Evolutionary conservation across 78 protist genomes (phyloP).

Genomic region (Polysphondylium violaceum): DNA sequence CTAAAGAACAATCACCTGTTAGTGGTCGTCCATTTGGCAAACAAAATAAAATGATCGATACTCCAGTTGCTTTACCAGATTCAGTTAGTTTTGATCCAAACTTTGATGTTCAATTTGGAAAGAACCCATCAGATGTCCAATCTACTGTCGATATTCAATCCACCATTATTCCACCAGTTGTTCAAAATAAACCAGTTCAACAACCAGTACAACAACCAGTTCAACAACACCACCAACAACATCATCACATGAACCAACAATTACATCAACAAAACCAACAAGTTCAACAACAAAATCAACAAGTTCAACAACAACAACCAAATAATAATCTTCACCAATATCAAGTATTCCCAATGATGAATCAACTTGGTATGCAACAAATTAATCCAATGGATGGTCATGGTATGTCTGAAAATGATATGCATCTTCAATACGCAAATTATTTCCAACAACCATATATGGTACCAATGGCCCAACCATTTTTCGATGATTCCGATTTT

Average conservation of each 20-base stretch:
- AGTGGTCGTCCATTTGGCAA: constrained; percentile 3
- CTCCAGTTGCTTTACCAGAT: constrained; percentile 79
- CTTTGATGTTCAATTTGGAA: constrained; percentile 78
- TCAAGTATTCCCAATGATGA: constrained; percentile 59
- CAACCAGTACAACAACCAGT: constrained; percentile 28
- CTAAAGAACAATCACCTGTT: constrained; percentile 30
- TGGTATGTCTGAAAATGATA: constrained; percentile 57
- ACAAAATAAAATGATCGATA: constrained; percentile 26
- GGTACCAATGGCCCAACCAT: constrained; percentile 16
- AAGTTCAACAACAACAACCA: constrained; percentile 13
- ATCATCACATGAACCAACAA: no score
- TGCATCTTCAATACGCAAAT: constrained; percentile 39
- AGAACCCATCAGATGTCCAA: neutral
- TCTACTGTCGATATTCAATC: neutral
- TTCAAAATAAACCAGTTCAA: constrained; percentile 9
- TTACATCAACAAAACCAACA: constrained; percentile 11
- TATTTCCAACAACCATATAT: constrained; percentile 50
- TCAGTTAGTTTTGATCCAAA: constrained; percentile 71
- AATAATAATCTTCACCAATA: constrained; percentile 21
- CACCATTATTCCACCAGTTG: constrained; percentile 17
- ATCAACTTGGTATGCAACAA: constrained; percentile 19
- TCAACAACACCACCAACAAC: no score
- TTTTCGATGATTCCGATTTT: constrained; percentile 35
- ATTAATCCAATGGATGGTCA: constrained; percentile 48
- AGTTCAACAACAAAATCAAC: neutral